Percentiles rank a stretch among this genome's conserved stretches.
phyloP scores from a whole-genome alignment of 495 filamentous ascomycete genomes.

The Rhypophila decipiens region DNA sequence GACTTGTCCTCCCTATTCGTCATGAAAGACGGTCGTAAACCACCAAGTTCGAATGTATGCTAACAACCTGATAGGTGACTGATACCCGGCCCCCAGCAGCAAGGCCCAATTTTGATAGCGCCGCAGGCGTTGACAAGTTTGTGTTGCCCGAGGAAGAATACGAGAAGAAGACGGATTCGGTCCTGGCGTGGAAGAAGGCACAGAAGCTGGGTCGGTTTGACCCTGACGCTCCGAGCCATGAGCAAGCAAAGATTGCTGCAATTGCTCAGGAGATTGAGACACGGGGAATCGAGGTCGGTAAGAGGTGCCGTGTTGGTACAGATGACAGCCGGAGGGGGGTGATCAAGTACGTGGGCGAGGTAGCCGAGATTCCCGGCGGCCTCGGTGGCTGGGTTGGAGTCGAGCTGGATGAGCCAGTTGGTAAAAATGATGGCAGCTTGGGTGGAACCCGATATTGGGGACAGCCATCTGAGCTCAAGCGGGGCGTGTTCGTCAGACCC shows the following conservation, averaged over 20 bases:
- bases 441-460: conserved; percentile 73
- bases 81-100: conserved; percentile 69
- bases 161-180: conserved; percentile 73
- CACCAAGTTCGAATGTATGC: too few species aligned
- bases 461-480: conserved; percentile 53
- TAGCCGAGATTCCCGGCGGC: conserved; percentile 70
- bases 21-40: too few species aligned
- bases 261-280: conserved; percentile 58
- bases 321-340: conserved; percentile 74
- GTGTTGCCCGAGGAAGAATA: conserved; percentile 76
- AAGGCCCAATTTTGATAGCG: conserved; percentile 69
- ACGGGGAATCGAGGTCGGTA: conserved; percentile 59
- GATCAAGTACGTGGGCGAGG: conserved; percentile 74
- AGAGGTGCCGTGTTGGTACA: conserved; percentile 56
- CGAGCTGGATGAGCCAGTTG: conserved; percentile 76
- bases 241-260: conserved; percentile 61
- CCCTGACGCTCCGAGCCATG: conserved; percentile 65
- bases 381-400: conserved; percentile 78
- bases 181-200: conserved; percentile 87
- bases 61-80: conserved; percentile 52
- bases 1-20: too few species aligned
- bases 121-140: conserved; percentile 78
- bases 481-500: conserved; percentile 81
- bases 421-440: conserved; percentile 85
- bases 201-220: conserved; percentile 94